Evolutionary conservation across 164 flowering plant species (phyloP), one percentile per base, ranked within the genome.

Genomic region (Vitis rotundifolia): DNA sequence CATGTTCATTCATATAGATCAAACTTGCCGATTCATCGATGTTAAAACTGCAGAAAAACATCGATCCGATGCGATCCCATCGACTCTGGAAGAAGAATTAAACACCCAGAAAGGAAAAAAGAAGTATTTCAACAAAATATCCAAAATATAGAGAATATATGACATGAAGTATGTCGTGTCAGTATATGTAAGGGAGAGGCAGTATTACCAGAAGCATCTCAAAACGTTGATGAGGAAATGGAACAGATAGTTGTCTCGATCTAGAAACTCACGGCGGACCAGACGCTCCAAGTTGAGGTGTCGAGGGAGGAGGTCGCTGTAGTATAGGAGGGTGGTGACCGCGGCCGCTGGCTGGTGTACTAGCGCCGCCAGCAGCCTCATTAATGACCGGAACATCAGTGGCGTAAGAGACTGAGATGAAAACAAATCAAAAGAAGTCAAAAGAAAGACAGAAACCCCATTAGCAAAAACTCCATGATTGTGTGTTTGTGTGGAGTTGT

Each of bases 271-370:
- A 1, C 15, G 61, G 11, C 72, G 71, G 31, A 82, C 76, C 49
- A 73, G 47, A 9, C 83, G 58, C 64, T 77, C 79, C 52, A 79
- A 68, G 52, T 60, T 67, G 57, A 61, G 54, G 60, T 73, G 68
- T 12, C 73, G 70, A 29, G 85, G 85, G 13, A 82, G 79, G 48
- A 72, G 79, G 63, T 75, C 66, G 63, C 81, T 82, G 79, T 75
- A 73, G 63, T 50, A 79, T 10, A 82, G 68, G 26, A 82, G 3
- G 12, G 83, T 82, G 1, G 81, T 56, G 10, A 79, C 61, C 1
- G 79, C 50, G 28, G 73, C 70, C 1, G 68, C 60, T 13, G 85
- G 85, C 18, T 66, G 73, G 37, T 22, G 22, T 55, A 73, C 68
- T 5, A 82, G 62, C 9, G 70, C 56, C 8, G 65, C 28, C 5